phyloP scores from a whole-genome alignment of 2,329 filamentous ascomycete genomes.

The Xylaria sp. region DNA sequence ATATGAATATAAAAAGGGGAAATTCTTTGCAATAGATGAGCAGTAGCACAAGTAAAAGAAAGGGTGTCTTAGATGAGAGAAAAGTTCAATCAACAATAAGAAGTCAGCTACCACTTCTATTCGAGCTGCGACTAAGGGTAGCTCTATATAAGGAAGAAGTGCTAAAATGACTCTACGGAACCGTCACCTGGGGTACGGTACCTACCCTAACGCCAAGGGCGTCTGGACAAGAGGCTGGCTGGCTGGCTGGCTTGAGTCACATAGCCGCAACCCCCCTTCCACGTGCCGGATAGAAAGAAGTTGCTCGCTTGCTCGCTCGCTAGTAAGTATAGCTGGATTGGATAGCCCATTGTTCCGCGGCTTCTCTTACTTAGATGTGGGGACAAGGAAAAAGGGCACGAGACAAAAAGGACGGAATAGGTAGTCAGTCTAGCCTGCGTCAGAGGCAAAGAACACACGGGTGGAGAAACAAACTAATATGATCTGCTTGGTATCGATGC shows the following conservation, averaged over 20 bases:
- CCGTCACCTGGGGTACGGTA: not conserved
- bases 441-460: not conserved
- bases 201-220: not conserved
- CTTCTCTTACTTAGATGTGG: not conserved
- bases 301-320: too few species aligned
- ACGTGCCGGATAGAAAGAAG: conserved; percentile 6
- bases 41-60: not conserved
- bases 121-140: conserved; percentile 1
- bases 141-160: conserved; percentile 1
- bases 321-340: not conserved
- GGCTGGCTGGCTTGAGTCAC: not conserved
- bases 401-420: not conserved
- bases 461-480: not conserved
- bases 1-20: not conserved
- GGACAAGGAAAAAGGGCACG: not conserved
- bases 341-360: conserved; percentile 7
- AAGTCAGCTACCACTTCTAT: not conserved
- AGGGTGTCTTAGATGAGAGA: not conserved
- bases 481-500: not conserved
- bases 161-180: not conserved
- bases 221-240: not conserved
- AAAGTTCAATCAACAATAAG: not conserved
- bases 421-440: not conserved
- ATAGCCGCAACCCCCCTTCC: not conserved
- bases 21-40: not conserved